Conservation (phyloP, 2,329 filamentous ascomycete species). For the Calonectria pauciramosa region DNA sequence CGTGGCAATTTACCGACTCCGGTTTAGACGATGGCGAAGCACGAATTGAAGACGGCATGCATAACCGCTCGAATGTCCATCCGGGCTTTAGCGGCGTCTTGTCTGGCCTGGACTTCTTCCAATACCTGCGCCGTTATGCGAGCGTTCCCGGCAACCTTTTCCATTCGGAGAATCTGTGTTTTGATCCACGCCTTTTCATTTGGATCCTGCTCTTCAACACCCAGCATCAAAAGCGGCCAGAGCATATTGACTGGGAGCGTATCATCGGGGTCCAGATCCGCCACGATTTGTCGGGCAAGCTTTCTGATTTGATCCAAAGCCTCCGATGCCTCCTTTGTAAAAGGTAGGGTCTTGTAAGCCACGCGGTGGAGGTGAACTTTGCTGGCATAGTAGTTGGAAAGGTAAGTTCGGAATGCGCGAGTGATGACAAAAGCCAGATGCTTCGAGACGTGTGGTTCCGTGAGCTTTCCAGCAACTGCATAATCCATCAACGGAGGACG, state of each 20-base stretch:
- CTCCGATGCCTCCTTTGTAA: slow-evolving; percentile 62
- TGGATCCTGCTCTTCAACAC: slow-evolving; percentile 65
- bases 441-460: slow-evolving; percentile 61
- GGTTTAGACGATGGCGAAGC: slow-evolving; percentile 64
- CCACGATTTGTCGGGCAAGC: slow-evolving; percentile 59
- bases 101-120: slow-evolving; percentile 59
- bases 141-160: slow-evolving; percentile 59
- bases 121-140: slow-evolving; percentile 61
- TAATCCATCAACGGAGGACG: slow-evolving; percentile 69
- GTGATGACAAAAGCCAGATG: slow-evolving; percentile 65
- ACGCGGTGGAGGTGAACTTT: slow-evolving; percentile 70
- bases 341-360: slow-evolving; percentile 66
- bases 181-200: slow-evolving; percentile 65
- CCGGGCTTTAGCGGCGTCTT: slow-evolving; percentile 55
- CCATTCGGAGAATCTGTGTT: slow-evolving; percentile 62
- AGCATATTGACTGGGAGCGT: slow-evolving; percentile 68
- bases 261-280: slow-evolving; percentile 56
- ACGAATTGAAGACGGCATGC: slow-evolving; percentile 63
- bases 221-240: slow-evolving; percentile 70
- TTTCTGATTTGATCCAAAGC: slow-evolving; percentile 64
- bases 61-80: slow-evolving; percentile 62
- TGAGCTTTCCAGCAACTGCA: slow-evolving; percentile 65
- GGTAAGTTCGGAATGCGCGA: slow-evolving; percentile 67
- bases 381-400: slow-evolving; percentile 69
- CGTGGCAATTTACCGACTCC: background rate